Evolutionary conservation across 768 basidiomycete species (phyloP).

Genomic region (Thelephora aurantiotincta): DNA sequence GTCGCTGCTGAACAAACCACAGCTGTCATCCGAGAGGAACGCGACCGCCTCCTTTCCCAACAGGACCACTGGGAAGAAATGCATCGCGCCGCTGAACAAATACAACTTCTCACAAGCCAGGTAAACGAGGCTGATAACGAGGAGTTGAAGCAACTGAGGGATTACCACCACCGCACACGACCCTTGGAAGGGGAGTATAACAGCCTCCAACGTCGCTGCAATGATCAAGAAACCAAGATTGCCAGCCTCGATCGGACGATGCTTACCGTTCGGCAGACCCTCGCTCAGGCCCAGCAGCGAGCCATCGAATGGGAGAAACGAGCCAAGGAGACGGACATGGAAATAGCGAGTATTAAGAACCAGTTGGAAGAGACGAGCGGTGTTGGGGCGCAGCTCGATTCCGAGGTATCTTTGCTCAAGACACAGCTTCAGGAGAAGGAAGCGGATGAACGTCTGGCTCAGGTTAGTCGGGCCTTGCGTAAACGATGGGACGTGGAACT

Average conservation of each 20-base stretch:
- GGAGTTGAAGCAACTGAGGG: conserved; percentile 58
- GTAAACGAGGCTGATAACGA: conserved; percentile 54
- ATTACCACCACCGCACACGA: conserved; percentile 39
- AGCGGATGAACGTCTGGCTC: conserved; percentile 48
- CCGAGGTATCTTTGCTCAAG: conserved; percentile 52
- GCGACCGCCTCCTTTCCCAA: conserved; percentile 44
- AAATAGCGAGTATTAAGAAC: conserved; percentile 43
- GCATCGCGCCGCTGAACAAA: conserved; percentile 54
- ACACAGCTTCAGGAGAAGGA: conserved; percentile 68
- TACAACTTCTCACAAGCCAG: conserved; percentile 48
- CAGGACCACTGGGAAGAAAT: conserved; percentile 73
- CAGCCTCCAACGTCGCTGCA: conserved; percentile 54
- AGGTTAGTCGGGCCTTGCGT: conserved; percentile 28
- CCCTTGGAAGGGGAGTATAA: conserved; percentile 54
- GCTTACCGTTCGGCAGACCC: conserved; percentile 41
- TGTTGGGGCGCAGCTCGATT: conserved; percentile 47
- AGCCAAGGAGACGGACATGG: conserved; percentile 53
- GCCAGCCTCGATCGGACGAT: conserved; percentile 48
- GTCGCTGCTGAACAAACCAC: conserved; percentile 39
- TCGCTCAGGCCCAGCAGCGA: conserved; percentile 64
- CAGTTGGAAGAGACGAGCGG: conserved; percentile 58
- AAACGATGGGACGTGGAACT: neutral
- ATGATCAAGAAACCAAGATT: conserved; percentile 54
- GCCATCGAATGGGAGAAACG: conserved; percentile 73
- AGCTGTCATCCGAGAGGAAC: conserved; percentile 39